Evolutionary conservation across 768 basidiomycete genomes (phyloP).

Genomic region (Calocybe cyanea): DNA sequence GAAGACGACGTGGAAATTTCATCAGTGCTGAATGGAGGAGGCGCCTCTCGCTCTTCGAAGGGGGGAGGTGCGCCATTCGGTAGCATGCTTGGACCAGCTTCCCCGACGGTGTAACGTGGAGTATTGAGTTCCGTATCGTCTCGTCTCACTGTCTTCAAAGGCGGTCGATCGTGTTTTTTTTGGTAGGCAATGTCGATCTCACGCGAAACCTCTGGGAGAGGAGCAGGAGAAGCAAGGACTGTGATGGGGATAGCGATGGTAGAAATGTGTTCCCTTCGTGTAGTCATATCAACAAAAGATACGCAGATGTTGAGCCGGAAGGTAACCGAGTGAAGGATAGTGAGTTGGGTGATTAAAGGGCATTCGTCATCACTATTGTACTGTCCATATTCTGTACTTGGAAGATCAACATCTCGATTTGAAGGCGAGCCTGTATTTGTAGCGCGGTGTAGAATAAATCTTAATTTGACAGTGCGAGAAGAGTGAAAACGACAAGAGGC

Average conservation of each 20-base stretch:
- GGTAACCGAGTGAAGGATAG: slow-evolving; percentile 77
- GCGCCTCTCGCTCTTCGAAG: slow-evolving; percentile 80
- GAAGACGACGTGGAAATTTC: slow-evolving; percentile 54
- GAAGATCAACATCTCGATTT: slow-evolving; percentile 40
- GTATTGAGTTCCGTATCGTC: slow-evolving; percentile 61
- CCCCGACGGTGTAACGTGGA: slow-evolving; percentile 66
- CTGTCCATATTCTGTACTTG: slow-evolving; percentile 38
- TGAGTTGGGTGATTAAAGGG: slow-evolving; percentile 74
- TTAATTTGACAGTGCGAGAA: slow-evolving; percentile 64
- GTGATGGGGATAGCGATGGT: slow-evolving; percentile 65
- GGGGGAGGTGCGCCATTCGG: slow-evolving; percentile 70
- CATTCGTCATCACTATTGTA: slow-evolving; percentile 61
- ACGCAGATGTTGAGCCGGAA: slow-evolving; percentile 73
- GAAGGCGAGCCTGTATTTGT: slow-evolving; percentile 46
- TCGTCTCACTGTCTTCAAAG: slow-evolving; percentile 60
- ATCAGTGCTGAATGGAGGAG: slow-evolving; percentile 65
- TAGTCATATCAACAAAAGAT: slow-evolving; percentile 73
- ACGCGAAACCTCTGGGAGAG: slow-evolving; percentile 74
- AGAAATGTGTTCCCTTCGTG: slow-evolving; percentile 62
- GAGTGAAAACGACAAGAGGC: slow-evolving; percentile 91
- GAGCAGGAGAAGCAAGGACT: slow-evolving; percentile 71
- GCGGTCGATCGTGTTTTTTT: slow-evolving; percentile 86
- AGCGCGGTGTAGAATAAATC: slow-evolving; percentile 76
- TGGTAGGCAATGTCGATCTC: slow-evolving; percentile 73
- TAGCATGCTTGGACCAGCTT: slow-evolving; percentile 74